These are phyloP conservation scores for Trypanosoma cruzi DNA, from an alignment of 208 protist species.

Conservation along the genomic window DNA sequence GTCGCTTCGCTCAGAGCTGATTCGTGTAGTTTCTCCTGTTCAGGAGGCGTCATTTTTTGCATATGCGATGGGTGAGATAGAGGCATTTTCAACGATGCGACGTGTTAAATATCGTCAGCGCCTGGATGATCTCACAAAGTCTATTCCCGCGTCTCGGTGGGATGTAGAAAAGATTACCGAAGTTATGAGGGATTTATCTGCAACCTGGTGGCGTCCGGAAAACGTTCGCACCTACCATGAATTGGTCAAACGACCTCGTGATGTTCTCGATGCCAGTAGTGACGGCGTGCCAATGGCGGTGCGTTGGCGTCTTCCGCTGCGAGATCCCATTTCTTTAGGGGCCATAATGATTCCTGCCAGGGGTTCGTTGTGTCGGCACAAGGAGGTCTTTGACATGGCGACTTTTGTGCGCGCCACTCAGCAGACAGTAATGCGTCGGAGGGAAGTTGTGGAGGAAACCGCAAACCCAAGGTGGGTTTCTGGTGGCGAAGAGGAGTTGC, in stretches of 20 bases:
- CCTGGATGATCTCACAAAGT: conserved; percentile 37
- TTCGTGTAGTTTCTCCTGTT: background rate
- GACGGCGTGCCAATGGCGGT: conserved; percentile 9
- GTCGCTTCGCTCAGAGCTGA: conserved; percentile 18
- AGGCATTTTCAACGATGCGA: conserved; percentile 41
- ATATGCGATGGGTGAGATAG: conserved; percentile 57
- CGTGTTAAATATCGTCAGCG: conserved; percentile 32
- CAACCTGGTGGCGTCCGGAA: background rate
- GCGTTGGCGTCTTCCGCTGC: conserved; percentile 40
- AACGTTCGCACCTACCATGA: background rate
- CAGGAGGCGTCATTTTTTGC: conserved; percentile 26
- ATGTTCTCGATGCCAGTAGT: conserved; percentile 19
- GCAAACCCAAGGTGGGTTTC: conserved; percentile 20
- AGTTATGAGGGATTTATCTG: conserved; percentile 20
- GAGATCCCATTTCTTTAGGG: conserved; percentile 62
- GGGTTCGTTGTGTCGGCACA: conserved; percentile 56
- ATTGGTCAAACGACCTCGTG: conserved; percentile 33
- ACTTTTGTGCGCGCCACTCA: conserved; percentile 62
- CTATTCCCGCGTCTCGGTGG: conserved; percentile 30
- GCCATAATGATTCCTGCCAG: conserved; percentile 58
- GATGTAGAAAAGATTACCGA: conserved; percentile 31
- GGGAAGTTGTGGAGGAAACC: conserved; percentile 19
- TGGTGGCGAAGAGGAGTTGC: background rate
- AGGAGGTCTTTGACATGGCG: conserved; percentile 78
- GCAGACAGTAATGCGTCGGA: conserved; percentile 23